Evolutionary conservation across 306 rosid genomes (phyloP), one percentile per base, ranked within the genome.

Genomic region (Lupinus albus): DNA sequence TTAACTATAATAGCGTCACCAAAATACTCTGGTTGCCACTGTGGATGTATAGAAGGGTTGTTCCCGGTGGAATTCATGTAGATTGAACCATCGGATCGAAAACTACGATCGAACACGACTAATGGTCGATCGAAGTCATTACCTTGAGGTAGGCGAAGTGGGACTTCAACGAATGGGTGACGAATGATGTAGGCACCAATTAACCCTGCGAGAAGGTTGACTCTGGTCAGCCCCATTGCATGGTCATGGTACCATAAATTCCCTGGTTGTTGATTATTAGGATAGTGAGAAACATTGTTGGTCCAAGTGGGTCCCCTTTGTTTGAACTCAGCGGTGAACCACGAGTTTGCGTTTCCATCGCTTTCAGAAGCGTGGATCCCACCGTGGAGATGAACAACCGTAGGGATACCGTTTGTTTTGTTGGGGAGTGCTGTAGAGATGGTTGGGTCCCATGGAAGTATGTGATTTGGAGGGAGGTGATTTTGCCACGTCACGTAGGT

Each of bases 221-320:
- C 86, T 25, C 95, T 50, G 2, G 95, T 88, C 83, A 88, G 79
- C 6, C 97, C 95, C 89, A 88, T 80, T 28, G 97, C 82, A 18
- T 91, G 97, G 47, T 91, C 97, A 33, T 91, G 97, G 69, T 88
- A 91, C 97, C 97, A 91, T 12, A 91, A 70, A 20, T 67, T 91
- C 3, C 97, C 95, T 0, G 97, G 97, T 0, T 88, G 97, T 15
- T 91, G 97, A 1, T 74, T 46, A 59, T 91, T 88, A 5, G 62
- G 33, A 33, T 91, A 91, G 64, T 68, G 89, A 60, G 83, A 86
- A 3, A 65, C 84, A 32, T 70, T 18, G 0, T 61, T 66, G 1
- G 77, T 41, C 91, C 91, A 91, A 0, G 89, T 57, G 51, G 86
- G 85, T 2, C 89, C 95, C 11, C 13, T 84, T 0, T 57, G 4